phyloP scores from a whole-genome alignment of 2,329 filamentous ascomycete genomes.

The Lachnellula cervina region DNA sequence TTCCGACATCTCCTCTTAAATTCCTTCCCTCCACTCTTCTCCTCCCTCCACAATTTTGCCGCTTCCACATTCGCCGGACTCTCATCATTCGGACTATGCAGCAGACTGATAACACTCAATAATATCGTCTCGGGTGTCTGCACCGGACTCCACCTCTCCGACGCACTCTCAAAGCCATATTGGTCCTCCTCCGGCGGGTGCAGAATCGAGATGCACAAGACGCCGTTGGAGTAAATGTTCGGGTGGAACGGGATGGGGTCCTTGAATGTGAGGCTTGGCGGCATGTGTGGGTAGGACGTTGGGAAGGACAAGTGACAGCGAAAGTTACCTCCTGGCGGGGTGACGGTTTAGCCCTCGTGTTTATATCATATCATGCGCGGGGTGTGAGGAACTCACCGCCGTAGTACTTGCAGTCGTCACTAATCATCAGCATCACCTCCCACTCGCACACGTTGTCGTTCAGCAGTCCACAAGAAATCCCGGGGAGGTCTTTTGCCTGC shows the following conservation, averaged over 20 bases:
- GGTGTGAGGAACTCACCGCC: constrained; percentile 45
- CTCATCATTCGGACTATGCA: constrained; percentile 91
- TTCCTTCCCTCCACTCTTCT: constrained; percentile 57
- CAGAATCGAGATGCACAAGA: constrained; percentile 94
- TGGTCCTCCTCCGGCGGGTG: constrained; percentile 93
- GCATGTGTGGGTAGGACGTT: constrained; percentile 76
- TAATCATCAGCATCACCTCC: constrained; percentile 99
- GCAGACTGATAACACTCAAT: constrained; percentile 84
- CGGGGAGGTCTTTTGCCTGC: constrained; percentile 81
- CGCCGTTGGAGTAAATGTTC: constrained; percentile 83
- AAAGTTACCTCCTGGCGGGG: constrained; percentile 75
- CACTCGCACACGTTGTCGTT: constrained; percentile 92
- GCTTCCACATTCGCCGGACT: constrained; percentile 94
- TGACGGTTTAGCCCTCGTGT: constrained; percentile 1
- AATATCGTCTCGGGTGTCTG: constrained; percentile 94
- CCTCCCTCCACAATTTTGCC: constrained; percentile 79
- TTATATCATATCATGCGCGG: not conserved
- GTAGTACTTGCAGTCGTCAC: constrained; percentile 75
- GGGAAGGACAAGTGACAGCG: constrained; percentile 81
- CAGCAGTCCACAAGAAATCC: constrained; percentile 87
- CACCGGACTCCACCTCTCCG: constrained; percentile 90
- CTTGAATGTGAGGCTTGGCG: constrained; percentile 84
- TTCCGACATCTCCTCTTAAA: constrained; percentile 59
- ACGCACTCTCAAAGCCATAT: constrained; percentile 85
- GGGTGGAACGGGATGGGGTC: constrained; percentile 84